These are phyloP conservation scores for Solanum sparsipilum DNA, from an alignment of 257 asterid species.

Conservation along the genomic window DNA sequence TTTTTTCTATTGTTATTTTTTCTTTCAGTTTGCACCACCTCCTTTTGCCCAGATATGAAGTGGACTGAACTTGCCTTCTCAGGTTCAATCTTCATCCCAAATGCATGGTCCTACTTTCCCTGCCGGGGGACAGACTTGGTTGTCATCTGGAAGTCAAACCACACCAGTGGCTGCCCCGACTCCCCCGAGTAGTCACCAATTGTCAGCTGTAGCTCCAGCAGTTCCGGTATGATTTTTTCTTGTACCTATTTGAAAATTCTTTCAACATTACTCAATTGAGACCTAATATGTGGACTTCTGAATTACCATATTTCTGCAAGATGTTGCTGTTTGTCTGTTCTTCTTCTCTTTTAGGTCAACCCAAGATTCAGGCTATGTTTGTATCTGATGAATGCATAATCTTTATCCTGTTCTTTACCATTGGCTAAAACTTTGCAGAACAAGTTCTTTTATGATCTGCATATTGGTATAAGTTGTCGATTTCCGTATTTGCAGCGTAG, in stretches of 20 bases:
- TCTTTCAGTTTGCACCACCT: conserved; percentile 48
- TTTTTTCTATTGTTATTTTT: conserved; percentile 9
- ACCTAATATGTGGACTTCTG: background rate
- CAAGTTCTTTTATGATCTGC: background rate
- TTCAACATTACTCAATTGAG: background rate
- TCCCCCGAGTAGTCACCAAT: conserved; percentile 44
- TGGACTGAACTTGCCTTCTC: conserved; percentile 34
- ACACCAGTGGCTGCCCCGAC: conserved; percentile 44
- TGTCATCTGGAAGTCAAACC: conserved; percentile 49
- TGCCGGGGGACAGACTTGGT: conserved; percentile 54
- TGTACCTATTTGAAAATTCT: background rate
- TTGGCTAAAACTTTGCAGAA: background rate
- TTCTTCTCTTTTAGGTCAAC: background rate
- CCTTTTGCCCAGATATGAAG: conserved; percentile 52
- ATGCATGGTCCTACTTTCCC: conserved; percentile 44
- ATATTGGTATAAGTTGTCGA: background rate
- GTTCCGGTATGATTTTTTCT: conserved; percentile 19
- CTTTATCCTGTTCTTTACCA: background rate
- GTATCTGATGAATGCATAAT: background rate
- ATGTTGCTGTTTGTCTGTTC: background rate
- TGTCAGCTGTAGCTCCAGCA: conserved; percentile 25
- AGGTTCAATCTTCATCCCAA: conserved; percentile 59
- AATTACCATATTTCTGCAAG: background rate
- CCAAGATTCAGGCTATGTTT: background rate
- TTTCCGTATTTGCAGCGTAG: background rate